Base-by-base conservation (phyloP, 306 rosid species). In the Acacia melanoxylon region DNA sequence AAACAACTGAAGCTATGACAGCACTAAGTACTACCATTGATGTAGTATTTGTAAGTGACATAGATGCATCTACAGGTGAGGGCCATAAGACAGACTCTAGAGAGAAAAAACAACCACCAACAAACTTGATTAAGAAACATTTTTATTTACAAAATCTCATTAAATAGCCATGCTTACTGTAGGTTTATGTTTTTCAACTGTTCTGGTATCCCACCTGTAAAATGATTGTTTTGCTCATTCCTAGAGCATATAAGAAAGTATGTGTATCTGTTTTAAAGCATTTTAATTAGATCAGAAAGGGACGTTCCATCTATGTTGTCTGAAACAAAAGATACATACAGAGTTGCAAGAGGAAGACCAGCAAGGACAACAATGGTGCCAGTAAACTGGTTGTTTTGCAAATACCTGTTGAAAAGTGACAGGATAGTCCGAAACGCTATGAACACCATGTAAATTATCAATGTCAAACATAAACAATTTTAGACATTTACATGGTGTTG, bases 31-130 rank as follows among this genome's bases (percentile, higher is more conserved):
- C 93, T 54, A 95, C 98, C 89, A 89, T 92, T 65, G 99, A 95
- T 85, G 98, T 95, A 72, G 93, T 88, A 85, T 93, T 91, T 80
- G 92, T 84, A 67, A 93, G 95, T 4, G 93, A 88, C 59, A 86
- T 66, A 14, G 95, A 89, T 33, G 91, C 89, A 82, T 93, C 86
- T 3, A 87, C 42, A 71, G 93, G 82, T 51, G 98, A 90, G 27
- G 99, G 97, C 99, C 99, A 95, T 81, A 93, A 85, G 68, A 95
- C 95, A 11, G 92, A 90, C 85, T 93, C 98, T 17, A 93, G 89
- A 4, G 99, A 92, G 4, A 95, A 93, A 81, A 91, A 95, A 86
- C 98, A 95, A 74, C 98, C 99, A 46, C 98, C 93, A 77, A 95
- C 91, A 67, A 27, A 0, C 29, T 27, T 27, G 29, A 27, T 27